phyloP scores from a whole-genome alignment of 345 rosid species.

The Fremontodendron californicum region DNA sequence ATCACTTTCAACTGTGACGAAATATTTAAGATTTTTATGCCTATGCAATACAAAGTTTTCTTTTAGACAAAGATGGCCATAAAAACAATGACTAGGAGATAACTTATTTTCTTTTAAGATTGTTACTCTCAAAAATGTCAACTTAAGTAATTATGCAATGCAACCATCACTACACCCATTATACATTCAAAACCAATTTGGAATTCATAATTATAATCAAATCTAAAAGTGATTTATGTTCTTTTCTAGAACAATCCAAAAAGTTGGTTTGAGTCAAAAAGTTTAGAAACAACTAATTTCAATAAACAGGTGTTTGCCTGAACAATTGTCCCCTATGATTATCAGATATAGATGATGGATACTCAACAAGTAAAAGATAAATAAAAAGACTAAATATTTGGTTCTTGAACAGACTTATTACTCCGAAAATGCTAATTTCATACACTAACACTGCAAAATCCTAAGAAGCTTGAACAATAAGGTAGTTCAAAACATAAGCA shows the following conservation, averaged over 20 bases:
- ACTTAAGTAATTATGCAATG: not conserved
- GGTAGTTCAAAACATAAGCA: not conserved
- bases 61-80: not conserved
- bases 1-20: not conserved
- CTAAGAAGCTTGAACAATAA: not conserved
- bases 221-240: not conserved
- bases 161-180: not conserved
- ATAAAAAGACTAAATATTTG: not conserved
- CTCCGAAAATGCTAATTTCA: not conserved
- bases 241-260: not conserved
- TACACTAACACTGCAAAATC: not conserved
- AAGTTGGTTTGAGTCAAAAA: not conserved
- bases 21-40: not conserved
- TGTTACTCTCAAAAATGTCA: not conserved
- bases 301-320: slow-evolving; percentile 1
- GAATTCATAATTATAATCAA: not conserved
- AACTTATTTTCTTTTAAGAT: not conserved
- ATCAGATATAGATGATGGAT: slow-evolving; percentile 1
- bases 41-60: not conserved
- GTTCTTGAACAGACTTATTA: slow-evolving; percentile 2
- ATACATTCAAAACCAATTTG: not conserved
- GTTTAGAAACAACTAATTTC: not conserved
- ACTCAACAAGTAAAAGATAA: not conserved
- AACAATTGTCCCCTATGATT: not conserved
- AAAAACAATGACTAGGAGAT: not conserved